Evolutionary conservation across 148 eudicot species (phyloP), one percentile per base, ranked within the genome.

Genomic region (Camellia lanceoleosa): DNA sequence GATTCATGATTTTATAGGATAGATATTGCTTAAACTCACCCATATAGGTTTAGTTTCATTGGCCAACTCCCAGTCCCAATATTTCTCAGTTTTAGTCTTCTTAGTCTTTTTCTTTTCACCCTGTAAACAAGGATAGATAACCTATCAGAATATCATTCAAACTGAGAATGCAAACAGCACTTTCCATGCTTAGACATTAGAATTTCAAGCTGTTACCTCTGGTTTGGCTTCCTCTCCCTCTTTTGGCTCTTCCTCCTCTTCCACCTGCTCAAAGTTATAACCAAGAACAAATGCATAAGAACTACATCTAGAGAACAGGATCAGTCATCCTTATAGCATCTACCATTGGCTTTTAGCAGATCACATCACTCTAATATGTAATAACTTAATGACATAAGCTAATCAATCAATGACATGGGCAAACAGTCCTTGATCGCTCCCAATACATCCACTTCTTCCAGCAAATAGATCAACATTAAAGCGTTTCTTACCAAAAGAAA

Each of bases 11-110:
- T 13, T 9, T 42, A 41, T 7, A 41, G 15, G 49, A 75, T 13
- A 58, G 0, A 9, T 64, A 63, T 71, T 19, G 20, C 41, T 69
- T 2, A 1, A 68, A 60, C 95, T 86, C 81, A 96, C 99, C 99
- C 98, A 96, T 78, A 96, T 93, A 73, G 99, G 99, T 85, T 96
- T 96, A 30, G 98, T 96, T 84, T 92, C 99, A 74, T 96, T 96
- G 60, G 93, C 86, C 79, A 96, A 79, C 83, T 96, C 99, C 98
- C 99, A 96, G 86, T 96, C 99, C 98, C 97, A 92, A 62, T 96
- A 96, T 76, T 96, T 93, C 81, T 96, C 99, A 66, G 97, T 96
- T 86, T 92, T 91, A 46, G 94, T 92, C 88, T 89, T 95, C 77
- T 84, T 95, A 75, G 79, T 86, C 85, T 80, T 91, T 74, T 84